These are phyloP conservation scores for Bothriochloa decipiens DNA, from an alignment of 176 grass and related monocot genomes.

Conservation along the genomic window DNA sequence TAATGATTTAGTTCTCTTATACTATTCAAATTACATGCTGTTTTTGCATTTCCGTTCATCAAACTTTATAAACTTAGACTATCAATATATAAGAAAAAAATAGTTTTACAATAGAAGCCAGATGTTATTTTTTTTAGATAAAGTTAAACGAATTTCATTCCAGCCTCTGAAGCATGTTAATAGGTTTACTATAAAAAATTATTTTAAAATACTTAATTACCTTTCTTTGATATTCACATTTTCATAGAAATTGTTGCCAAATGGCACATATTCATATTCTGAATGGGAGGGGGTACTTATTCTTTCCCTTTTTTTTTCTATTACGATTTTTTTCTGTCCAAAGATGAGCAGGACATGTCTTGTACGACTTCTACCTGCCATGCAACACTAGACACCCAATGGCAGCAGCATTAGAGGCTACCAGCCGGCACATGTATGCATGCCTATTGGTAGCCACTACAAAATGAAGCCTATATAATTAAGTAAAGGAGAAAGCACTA, in stretches of 20 bases:
- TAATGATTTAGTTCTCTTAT: neutral
- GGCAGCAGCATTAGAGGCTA: neutral
- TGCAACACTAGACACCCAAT: neutral
- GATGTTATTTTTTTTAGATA: neutral
- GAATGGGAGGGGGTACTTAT: neutral
- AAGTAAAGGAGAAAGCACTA: conserved; percentile 12
- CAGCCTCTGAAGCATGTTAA: too few species aligned
- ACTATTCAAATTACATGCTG: neutral
- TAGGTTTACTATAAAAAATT: neutral
- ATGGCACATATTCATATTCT: neutral
- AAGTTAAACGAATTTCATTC: too few species aligned
- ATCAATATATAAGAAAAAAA: neutral
- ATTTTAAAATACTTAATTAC: neutral
- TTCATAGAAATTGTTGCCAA: neutral
- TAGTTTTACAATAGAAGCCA: neutral
- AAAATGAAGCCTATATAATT: neutral
- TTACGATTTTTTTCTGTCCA: neutral
- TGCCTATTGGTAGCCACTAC: neutral
- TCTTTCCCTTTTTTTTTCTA: neutral
- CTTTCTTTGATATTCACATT: neutral
- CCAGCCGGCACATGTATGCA: neutral
- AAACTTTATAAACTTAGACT: neutral
- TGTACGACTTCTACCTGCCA: neutral
- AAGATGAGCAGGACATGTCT: neutral
- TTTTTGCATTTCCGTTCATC: neutral